Evolutionary conservation across 2,329 filamentous ascomycete species (phyloP), one percentile per base, ranked within the genome.

Genomic region (Laburnicola sp.): DNA sequence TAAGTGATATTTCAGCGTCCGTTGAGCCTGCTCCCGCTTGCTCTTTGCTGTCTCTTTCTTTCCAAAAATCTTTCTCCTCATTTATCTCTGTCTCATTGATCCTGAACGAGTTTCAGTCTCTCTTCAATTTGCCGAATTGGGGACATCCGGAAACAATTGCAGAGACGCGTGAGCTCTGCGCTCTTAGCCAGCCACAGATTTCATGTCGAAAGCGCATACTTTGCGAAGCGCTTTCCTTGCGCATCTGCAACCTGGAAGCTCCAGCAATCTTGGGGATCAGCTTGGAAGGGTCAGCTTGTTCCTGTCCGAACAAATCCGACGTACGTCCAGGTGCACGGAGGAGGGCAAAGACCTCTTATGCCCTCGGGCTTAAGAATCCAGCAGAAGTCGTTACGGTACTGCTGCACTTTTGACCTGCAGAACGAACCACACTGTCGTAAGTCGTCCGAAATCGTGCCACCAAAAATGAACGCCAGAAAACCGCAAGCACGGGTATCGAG

Each of bases 401-500:
- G n/a, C n/a, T n/a, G n/a, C n/a, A n/a, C n/a, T n/a, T n/a, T n/a
- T n/a, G n/a, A n/a, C n/a, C n/a, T 44, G 44, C 36, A 48, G 34
- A 31, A 38, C 28, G 26, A 36, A 27, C 10, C 31, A 11, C 16
- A 11, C 37, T 10, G 16, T 51, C 48, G 21, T 43, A 40, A 44
- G 39, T 37, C 44, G 11, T 48, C 28, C 28, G 16, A 21, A 25
- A 40, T 10, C 37, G 26, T 36, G 23, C 36, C 47, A 25, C 26
- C 45, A 40, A 25, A 45, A 3, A 32, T 38, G 26, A 41, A 46
- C 43, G 37, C 25, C 32, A 11, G 26, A 28, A 39, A 28, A 46
- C 28, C 28, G 28, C 26, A 50, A 43, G 38, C 46, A 57, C 28
- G n/a, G 53, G 53, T 53, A 56, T 57, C 49, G 42, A 48, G 47